Evolutionary conservation across 352 stramenopile genomes (phyloP), one percentile per base, ranked within the genome.

Genomic region (Phytophthora hybrid): DNA sequence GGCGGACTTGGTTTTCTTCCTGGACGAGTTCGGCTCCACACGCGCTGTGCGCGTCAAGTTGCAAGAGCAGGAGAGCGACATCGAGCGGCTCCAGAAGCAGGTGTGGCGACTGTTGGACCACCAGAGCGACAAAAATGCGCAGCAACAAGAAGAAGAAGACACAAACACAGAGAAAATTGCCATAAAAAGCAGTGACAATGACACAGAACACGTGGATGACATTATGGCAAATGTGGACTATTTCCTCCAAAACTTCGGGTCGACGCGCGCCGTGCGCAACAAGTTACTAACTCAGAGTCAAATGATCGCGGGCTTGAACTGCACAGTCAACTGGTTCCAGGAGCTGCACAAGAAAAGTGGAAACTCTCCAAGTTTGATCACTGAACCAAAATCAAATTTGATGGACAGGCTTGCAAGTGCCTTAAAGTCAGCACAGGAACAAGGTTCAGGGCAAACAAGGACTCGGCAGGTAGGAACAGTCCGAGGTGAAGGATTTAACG

Each of bases 1-100:
- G 10, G 46, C 26, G 4, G 68, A 71, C 26, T 19, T 75, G 21
- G 32, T 5, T 1, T 75, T 62, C 55, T 75, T 75, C 31, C 37
- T 75, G 34, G 62, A 66, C 13, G 39, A 46, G 9, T 75, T 66
- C 21, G 62, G 61, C 51, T 75, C 68, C 54, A 75, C 68, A 5
- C 26, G 44, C 16, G 61, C 62, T 4, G 68, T 71, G 4, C 55
- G 68, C 32, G 23, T 16, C 61, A 75, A 71, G 26, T 14, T 75
- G 37, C 26, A 39, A 4, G 55, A 52, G 55, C 62, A 75, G 47
- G 34, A 64, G 44, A 53, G 37, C 37, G 68, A 71, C 9, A 57
- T 71, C 31, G 2, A 47, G 21, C 53, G 56, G 4, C 59, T 74
- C 13, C 6, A 23, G 9, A 31, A 41, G 1, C 14, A 23, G 4